Conservation (phyloP, 352 stramenopile genomes). For the Globisporangium sylvaticum region DNA sequence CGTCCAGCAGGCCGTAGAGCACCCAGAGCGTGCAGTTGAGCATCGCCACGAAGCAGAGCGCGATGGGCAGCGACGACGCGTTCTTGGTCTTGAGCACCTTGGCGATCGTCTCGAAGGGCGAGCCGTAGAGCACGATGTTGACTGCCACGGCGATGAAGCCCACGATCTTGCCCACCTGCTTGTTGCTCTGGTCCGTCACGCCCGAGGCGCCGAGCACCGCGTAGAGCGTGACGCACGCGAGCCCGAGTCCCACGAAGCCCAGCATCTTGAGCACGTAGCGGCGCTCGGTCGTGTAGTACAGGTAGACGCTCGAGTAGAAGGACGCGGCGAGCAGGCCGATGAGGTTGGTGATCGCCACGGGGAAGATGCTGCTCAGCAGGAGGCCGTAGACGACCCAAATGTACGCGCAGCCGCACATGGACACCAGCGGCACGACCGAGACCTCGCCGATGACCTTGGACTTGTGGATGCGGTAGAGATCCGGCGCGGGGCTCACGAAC, state of each 20-base stretch:
- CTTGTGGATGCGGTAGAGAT: slow-evolving; percentile 10
- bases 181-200: slow-evolving; percentile 21
- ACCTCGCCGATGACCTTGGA: slow-evolving; percentile 13
- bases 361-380: slow-evolving; percentile 11
- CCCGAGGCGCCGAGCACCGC: slow-evolving; percentile 22
- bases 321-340: background rate
- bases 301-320: slow-evolving; percentile 4
- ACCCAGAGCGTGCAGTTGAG: slow-evolving; percentile 56
- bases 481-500: slow-evolving; percentile 9
- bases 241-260: background rate
- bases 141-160: slow-evolving; percentile 19
- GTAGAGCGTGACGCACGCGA: slow-evolving; percentile 20
- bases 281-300: background rate
- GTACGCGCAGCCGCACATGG: slow-evolving; percentile 7
- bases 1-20: slow-evolving; percentile 41
- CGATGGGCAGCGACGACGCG: slow-evolving; percentile 42
- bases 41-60: slow-evolving; percentile 40
- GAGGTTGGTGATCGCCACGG: slow-evolving; percentile 8
- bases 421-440: slow-evolving; percentile 12
- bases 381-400: slow-evolving; percentile 11
- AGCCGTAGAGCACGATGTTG: slow-evolving; percentile 28
- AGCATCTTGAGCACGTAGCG: slow-evolving; percentile 10
- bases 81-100: slow-evolving; percentile 27
- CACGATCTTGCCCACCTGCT: slow-evolving; percentile 14
- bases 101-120: slow-evolving; percentile 31